Base-by-base conservation (phyloP, 73 alveolate species). In the Paramecium octaurelia region DNA sequence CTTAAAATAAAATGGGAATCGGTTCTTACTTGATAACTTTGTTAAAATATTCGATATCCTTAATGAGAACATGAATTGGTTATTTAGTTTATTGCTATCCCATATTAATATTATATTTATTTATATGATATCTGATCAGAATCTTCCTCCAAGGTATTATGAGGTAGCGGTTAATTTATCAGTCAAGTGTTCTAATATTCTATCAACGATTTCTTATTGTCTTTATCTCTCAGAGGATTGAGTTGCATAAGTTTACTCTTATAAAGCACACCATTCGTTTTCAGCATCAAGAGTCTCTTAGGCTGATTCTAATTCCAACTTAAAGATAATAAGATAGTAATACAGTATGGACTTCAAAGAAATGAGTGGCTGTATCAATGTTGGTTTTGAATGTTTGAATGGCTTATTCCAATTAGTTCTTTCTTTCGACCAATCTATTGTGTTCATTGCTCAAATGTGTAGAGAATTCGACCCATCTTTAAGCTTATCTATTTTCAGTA, bases 291-390 rank as follows among this genome's bases (percentile, higher is more conserved):
- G 75, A 23, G 91, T 48, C 48, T 80, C 91, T 44, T 80, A 24
- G 12, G 91, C 91, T 44, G 70, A 40, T 80, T 80, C 91, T 46
- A 43, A 29, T 80, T 80, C 91, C 70, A 80, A 48, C 91, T 80
- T 11, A 20, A 21, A 20, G 12, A 23, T 43, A 44, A 38, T 16
- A 80, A 24, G 1, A 64, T 31, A 31, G 12, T 4, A 9, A 21
- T 80, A 80, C 91, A 80, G 91, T 80, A 80, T 80, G 91, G 29
- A 80, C 91, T 80, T 80, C 91, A 48, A 80, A 80, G 91, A 80
- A 80, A 35, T 80, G 91, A 16, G 73, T 46, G 10, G 91, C 91
- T 43, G 91, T 80, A 7, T 80, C 70, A 44, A 80, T 48, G 46
- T 80, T 80, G n/a, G 91, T 48, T 40, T 48, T 40, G 73, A 31